A percentile compares a stretch with the other conserved stretches of the same genome.
phyloP scores from a whole-genome alignment of 1,284 basidiomycete genomes.

The Rhodotorula sp. region DNA sequence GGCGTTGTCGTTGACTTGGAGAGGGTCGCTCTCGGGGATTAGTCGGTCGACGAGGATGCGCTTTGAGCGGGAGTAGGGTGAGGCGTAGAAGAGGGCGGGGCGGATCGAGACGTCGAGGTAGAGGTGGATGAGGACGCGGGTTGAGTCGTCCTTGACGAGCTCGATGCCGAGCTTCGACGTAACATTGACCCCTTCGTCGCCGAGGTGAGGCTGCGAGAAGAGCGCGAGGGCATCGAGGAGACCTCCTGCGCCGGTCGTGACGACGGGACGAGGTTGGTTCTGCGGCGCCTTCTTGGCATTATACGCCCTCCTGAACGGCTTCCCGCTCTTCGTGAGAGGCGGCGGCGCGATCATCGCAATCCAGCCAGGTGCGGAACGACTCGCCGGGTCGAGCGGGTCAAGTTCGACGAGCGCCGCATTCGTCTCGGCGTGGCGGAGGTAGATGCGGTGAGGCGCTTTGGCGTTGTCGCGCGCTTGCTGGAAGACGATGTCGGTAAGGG shows the following conservation, averaged over 20 bases:
- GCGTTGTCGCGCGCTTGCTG: neutral
- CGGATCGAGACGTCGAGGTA: slow-evolving; percentile 9
- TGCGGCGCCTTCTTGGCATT: neutral
- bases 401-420: slow-evolving; percentile 20
- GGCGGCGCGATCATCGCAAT: slow-evolving; percentile 4
- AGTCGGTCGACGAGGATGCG: slow-evolving; percentile 29
- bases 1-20: neutral
- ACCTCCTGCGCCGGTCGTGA: slow-evolving; percentile 16
- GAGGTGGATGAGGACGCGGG: slow-evolving; percentile 10
- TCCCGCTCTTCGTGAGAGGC: slow-evolving; percentile 15
- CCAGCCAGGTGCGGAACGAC: slow-evolving; percentile 4
- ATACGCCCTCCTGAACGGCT: slow-evolving; percentile 6
- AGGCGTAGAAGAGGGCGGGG: neutral
- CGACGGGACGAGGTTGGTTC: neutral
- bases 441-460: slow-evolving; percentile 12
- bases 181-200: slow-evolving; percentile 10
- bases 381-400: slow-evolving; percentile 20
- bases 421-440: slow-evolving; percentile 1
- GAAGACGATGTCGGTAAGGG: slow-evolving; percentile 3
- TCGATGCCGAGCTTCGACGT: neutral
- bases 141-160: no score
- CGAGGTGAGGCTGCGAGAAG: neutral
- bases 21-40: slow-evolving; percentile 10
- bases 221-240: slow-evolving; percentile 29
- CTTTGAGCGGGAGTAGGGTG: slow-evolving; percentile 10